These are phyloP conservation scores for Eleusine coracana DNA, from an alignment of 176 grass and related monocot species.

Conservation along the genomic window DNA sequence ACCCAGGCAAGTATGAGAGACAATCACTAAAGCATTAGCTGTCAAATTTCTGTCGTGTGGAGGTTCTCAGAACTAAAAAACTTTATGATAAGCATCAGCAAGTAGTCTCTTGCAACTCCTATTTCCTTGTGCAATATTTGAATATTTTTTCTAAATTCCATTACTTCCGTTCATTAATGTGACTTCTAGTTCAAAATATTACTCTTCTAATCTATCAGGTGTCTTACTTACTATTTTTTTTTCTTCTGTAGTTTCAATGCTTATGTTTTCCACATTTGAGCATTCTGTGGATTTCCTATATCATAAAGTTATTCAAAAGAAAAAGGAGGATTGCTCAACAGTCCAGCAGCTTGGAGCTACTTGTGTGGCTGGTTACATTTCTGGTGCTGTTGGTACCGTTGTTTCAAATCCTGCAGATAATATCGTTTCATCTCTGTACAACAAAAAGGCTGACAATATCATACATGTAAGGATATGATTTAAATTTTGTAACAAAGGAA, in stretches of 20 bases:
- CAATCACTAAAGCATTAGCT: not conserved
- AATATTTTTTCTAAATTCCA: not conserved
- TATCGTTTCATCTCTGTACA: slow-evolving; percentile 89
- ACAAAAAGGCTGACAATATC: slow-evolving; percentile 78
- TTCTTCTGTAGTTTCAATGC: slow-evolving; percentile 77
- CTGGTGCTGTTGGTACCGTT: slow-evolving; percentile 87
- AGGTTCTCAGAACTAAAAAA: not conserved
- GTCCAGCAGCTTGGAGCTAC: slow-evolving; percentile 84
- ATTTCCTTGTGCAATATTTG: not conserved
- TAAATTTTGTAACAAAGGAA: not conserved
- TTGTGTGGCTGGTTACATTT: slow-evolving; percentile 82
- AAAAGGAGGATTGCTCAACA: slow-evolving; percentile 74
- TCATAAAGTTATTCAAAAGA: slow-evolving; percentile 77
- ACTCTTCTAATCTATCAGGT: not conserved
- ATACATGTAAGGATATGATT: slow-evolving; percentile 60
- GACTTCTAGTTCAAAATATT: not conserved
- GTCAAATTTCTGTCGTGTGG: not conserved
- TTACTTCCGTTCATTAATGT: not conserved
- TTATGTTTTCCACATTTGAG: slow-evolving; percentile 96
- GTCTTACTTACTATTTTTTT: slow-evolving; percentile 1
- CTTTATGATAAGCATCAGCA: slow-evolving; percentile 2
- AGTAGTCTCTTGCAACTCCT: not conserved
- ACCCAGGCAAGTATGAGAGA: not conserved
- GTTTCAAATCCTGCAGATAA: slow-evolving; percentile 98
- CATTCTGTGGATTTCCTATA: slow-evolving; percentile 81